Percentiles rank a stretch among this genome's conserved stretches.
Evolutionary conservation across 176 grass and related monocot genomes (phyloP).

Genomic region (Oryza longistaminata): DNA sequence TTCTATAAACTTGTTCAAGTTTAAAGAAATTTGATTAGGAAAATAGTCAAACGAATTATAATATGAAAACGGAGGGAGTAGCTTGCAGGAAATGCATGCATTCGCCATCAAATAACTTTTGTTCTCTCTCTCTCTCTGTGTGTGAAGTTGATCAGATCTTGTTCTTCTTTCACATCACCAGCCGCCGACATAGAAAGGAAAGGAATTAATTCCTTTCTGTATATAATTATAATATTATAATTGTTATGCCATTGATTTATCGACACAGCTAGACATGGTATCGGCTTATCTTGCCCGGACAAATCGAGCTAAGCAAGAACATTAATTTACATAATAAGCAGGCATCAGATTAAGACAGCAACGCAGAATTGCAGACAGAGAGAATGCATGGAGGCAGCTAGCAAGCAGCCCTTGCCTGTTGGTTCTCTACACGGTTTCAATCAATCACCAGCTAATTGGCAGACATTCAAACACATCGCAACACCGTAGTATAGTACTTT

Average conservation of each 20-base stretch:
- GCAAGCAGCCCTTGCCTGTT: background rate
- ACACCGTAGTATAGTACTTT: background rate
- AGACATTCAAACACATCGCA: background rate
- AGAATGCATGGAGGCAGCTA: background rate
- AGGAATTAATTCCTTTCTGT: background rate
- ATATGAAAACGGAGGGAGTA: too few relatives aligned
- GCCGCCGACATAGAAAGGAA: constrained; percentile 6
- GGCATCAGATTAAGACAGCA: background rate
- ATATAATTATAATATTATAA: background rate
- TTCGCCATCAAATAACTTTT: background rate
- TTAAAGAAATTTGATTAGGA: too few relatives aligned
- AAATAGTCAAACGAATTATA: too few relatives aligned
- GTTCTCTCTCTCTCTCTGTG: background rate
- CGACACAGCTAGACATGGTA: background rate
- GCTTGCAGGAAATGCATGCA: background rate
- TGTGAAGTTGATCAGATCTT: constrained; percentile 13
- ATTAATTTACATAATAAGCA: background rate
- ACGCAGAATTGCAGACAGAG: background rate
- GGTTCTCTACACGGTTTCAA: background rate
- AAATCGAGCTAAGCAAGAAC: constrained; percentile 32
- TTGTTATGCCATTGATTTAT: background rate
- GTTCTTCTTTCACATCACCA: constrained; percentile 35
- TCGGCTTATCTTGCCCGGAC: constrained; percentile 24
- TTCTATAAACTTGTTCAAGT: too few relatives aligned
- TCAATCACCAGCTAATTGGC: background rate